phyloP scores from a whole-genome alignment of 148 eudicot species.

The Amaranthus hypochondriacus region DNA sequence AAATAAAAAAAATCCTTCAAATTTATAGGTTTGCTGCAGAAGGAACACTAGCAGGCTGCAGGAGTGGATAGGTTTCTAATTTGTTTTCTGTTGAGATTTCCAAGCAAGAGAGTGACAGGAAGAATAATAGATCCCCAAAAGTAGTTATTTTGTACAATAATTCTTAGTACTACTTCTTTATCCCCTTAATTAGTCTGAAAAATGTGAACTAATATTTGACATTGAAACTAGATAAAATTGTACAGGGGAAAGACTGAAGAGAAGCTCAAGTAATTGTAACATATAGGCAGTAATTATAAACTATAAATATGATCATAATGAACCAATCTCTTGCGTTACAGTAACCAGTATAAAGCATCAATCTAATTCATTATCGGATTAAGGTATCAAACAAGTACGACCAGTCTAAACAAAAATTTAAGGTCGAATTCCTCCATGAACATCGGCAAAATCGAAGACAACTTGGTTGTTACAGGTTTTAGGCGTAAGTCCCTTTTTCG shows the following conservation, averaged over 20 bases:
- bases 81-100: constrained; percentile 11
- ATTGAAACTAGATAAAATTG: background rate
- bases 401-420: no score
- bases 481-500: no score
- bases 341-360: no score
- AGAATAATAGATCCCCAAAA: constrained; percentile 15
- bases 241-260: background rate
- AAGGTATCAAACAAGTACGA: no score
- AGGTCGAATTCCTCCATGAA: no score
- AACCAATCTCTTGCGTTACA: no score
- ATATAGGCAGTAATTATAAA: background rate
- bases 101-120: constrained; percentile 7
- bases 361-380: no score
- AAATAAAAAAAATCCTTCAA: no score
- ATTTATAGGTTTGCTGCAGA: background rate
- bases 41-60: background rate
- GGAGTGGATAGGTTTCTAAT: background rate
- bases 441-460: no score
- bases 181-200: background rate
- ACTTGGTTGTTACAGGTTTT: no score
- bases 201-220: background rate
- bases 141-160: constrained; percentile 1
- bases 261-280: background rate
- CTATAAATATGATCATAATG: no score
- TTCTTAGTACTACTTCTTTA: background rate